These are phyloP conservation scores for Ophiobolus disseminans DNA, from an alignment of 2,329 filamentous ascomycete species.

Conservation along the genomic window DNA sequence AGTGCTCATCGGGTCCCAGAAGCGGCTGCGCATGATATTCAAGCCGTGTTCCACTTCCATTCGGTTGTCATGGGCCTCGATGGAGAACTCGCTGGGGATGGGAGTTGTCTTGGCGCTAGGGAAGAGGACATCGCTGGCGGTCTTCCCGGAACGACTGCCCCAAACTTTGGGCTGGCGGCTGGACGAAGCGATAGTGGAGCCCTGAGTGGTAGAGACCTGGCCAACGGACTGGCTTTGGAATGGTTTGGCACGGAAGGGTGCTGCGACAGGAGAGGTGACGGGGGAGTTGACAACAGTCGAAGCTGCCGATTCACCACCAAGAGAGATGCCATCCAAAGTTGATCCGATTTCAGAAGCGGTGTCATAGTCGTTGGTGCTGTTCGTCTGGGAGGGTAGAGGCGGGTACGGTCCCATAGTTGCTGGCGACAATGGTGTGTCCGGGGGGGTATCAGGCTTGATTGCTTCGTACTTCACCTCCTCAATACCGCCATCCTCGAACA, in stretches of 20 bases:
- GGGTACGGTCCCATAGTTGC: conserved; percentile 23
- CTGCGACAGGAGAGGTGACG: conserved; percentile 1
- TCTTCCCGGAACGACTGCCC: conserved; percentile 28
- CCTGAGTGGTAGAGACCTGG: not conserved
- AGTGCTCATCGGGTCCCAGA: conserved; percentile 58
- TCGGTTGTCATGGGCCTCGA: conserved; percentile 34
- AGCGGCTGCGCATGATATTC: conserved; percentile 51
- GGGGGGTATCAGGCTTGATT: conserved; percentile 28
- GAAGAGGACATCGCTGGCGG: conserved; percentile 43
- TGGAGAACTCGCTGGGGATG: conserved; percentile 35
- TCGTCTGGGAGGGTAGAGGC: conserved; percentile 22
- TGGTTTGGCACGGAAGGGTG: not conserved
- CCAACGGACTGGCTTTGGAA: too few species aligned
- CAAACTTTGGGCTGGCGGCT: conserved; percentile 28
- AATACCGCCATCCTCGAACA: conserved; percentile 26
- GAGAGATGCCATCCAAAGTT: conserved; percentile 21
- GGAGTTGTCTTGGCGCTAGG: conserved; percentile 41
- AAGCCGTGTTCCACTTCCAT: conserved; percentile 36
- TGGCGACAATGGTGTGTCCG: conserved; percentile 2
- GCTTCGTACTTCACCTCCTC: conserved; percentile 29
- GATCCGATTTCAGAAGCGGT: conserved; percentile 13
- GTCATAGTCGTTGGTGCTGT: not conserved
- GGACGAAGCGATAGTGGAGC: conserved; percentile 5
- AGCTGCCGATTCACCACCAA: conserved; percentile 16
- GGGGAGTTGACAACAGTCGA: conserved; percentile 17